Evolutionary conservation across 2,329 filamentous ascomycete genomes (phyloP).

Genomic region (Diaporthe nobilis): DNA sequence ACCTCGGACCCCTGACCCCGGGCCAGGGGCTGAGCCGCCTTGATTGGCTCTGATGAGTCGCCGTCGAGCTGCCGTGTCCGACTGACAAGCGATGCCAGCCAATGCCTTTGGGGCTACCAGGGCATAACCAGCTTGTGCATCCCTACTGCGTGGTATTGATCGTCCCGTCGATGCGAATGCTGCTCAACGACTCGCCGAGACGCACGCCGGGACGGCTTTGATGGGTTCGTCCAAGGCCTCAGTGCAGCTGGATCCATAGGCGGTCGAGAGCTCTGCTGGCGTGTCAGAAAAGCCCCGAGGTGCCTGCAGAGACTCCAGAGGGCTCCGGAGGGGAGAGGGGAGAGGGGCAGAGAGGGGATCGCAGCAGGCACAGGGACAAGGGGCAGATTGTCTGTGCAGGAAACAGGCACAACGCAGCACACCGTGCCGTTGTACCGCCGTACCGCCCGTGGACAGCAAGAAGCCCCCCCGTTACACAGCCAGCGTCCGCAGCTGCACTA

Average conservation of each 20-base stretch:
- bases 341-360: background rate
- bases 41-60: conserved; percentile 27
- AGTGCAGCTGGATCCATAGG: conserved; percentile 26
- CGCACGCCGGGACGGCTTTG: conserved; percentile 1
- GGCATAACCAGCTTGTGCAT: conserved; percentile 4
- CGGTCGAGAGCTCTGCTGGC: conserved; percentile 5
- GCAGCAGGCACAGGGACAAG: conserved; percentile 12
- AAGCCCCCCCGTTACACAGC: conserved; percentile 16
- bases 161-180: conserved; percentile 26
- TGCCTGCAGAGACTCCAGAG: background rate
- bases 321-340: background rate
- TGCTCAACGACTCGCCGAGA: conserved; percentile 19
- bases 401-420: conserved; percentile 24
- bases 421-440: background rate
- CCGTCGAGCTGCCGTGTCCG: conserved; percentile 19
- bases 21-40: conserved; percentile 4
- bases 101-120: background rate
- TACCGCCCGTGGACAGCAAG: background rate
- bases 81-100: conserved; percentile 31
- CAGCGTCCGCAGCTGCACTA: conserved; percentile 21
- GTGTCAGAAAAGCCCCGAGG: conserved; percentile 5
- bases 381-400: conserved; percentile 10
- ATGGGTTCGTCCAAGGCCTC: conserved; percentile 3
- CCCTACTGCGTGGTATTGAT: conserved; percentile 30
- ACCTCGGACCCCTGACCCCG: conserved; percentile 20